Percentiles rank a stretch among this genome's conserved stretches.
Evolutionary conservation across 2,329 filamentous ascomycete species (phyloP).

Genomic region (Penicillium nordicum): DNA sequence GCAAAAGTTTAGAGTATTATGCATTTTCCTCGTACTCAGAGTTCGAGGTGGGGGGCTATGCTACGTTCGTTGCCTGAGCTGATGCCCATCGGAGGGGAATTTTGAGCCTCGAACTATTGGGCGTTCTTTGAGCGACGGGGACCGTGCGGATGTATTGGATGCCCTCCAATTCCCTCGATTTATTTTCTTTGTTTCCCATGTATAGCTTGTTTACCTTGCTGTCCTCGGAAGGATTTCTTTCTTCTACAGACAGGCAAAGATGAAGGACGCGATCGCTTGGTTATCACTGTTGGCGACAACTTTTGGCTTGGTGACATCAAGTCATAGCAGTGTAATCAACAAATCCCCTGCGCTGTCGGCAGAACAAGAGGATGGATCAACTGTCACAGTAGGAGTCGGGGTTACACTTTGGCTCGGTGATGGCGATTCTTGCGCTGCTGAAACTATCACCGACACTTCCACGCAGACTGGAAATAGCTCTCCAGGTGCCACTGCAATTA

Average conservation of each 20-base stretch:
- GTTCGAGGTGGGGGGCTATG: neutral
- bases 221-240: neutral
- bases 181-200: neutral
- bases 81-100: neutral
- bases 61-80: neutral
- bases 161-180: neutral
- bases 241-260: neutral
- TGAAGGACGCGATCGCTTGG: slow-evolving; percentile 10
- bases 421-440: slow-evolving; percentile 1
- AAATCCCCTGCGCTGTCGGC: neutral
- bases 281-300: slow-evolving; percentile 12
- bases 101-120: neutral
- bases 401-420: slow-evolving; percentile 11
- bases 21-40: neutral
- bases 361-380: neutral
- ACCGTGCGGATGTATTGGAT: neutral
- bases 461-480: neutral
- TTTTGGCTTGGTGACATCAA: neutral
- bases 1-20: rapidly evolving
- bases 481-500: neutral
- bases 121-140: neutral
- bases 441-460: neutral
- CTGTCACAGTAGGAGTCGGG: slow-evolving; percentile 1
- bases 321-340: neutral
- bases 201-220: neutral